Conservation (phyloP, 139 green algal genomes). For the Chlamydomonas sphaeroides region DNA sequence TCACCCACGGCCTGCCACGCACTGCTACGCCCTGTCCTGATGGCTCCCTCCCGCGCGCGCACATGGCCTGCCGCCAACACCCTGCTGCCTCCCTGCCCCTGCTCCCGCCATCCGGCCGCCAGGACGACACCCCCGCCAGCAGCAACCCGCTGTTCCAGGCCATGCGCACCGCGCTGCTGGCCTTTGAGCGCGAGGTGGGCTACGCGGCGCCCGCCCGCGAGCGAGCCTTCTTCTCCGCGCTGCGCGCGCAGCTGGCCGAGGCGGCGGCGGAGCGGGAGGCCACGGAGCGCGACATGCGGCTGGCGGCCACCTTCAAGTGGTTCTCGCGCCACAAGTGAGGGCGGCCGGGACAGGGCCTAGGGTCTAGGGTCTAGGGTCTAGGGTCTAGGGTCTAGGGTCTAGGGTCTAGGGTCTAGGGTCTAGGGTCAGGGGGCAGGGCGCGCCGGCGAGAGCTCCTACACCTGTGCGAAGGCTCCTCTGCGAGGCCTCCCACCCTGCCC, state of each 20-base stretch:
- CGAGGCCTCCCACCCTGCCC: no score
- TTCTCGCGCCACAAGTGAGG: slow-evolving; percentile 36
- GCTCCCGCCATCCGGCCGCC: not conserved
- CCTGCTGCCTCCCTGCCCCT: not conserved
- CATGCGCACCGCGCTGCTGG: slow-evolving; percentile 29
- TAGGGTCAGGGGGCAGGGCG: no score
- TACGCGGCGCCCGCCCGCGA: slow-evolving; percentile 27
- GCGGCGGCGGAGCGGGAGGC: not conserved
- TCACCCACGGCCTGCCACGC: no score
- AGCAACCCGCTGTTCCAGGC: slow-evolving; percentile 12
- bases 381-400: no score
- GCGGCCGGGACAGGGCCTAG: no score
- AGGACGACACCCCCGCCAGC: not conserved
- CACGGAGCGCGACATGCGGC: slow-evolving; percentile 14
- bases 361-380: no score
- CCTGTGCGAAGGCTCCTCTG: no score
- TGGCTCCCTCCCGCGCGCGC: no score
- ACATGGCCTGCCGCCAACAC: no score
- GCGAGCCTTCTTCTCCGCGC: slow-evolving; percentile 36
- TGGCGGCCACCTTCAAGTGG: slow-evolving; percentile 32
- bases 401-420: no score
- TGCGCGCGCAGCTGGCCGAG: slow-evolving; percentile 36
- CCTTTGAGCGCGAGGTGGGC: slow-evolving; percentile 13
- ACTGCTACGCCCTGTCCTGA: no score
- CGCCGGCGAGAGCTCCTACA: no score